Base-by-base conservation (phyloP, 352 stramenopile genomes). In the Aphanomyces stellatus region DNA sequence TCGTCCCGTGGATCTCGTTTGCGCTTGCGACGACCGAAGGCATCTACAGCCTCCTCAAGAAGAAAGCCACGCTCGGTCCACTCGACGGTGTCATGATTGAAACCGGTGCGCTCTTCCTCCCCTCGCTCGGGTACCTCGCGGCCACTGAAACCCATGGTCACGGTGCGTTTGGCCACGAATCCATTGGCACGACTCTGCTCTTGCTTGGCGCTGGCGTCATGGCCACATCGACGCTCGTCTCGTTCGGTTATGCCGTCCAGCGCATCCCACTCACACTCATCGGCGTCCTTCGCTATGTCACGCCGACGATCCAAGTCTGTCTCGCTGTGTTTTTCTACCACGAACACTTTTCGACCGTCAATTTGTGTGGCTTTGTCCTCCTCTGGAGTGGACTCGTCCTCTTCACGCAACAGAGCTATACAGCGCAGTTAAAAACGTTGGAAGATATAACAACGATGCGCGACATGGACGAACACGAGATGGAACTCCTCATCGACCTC, bases 41-140 rank as follows among this genome's bases (percentile, higher is more conserved):
- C 15, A 8, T 46, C 6, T 62, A 62, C 33, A 30, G 53, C 53
- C 33, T 42, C 10, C 28, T 62, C 31, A 62, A 62, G 53, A 62
- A 62, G 34, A 15, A 42, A 25, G 30, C 53, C 8, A 19, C 53
- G 30, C 30, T 62, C 8, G 22, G 1, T n/a, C 11, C 30, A 4
- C 30, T 62, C 27, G 6, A 62, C 19, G 53, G 53, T 13, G 15
- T 62, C 7, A 31, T 24, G 11, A 33, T 62, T 35, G 53, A 62
- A 25, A 42, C 24, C 30, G 33, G 28, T 11, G 15, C 33, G 1
- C 53, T 62, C 27, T 19, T 62, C 2, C 30, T 35, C 17, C 53
- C 53, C 4, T 42, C 53, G 33, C 27, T 62, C 33, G 53, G 28
- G 1, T 62, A 62, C 24, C 34, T 62, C 30, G 33, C 43, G 2